These are phyloP conservation scores for Peronosclerospora sorghi DNA, from an alignment of 352 stramenopile species.

Conservation along the genomic window DNA sequence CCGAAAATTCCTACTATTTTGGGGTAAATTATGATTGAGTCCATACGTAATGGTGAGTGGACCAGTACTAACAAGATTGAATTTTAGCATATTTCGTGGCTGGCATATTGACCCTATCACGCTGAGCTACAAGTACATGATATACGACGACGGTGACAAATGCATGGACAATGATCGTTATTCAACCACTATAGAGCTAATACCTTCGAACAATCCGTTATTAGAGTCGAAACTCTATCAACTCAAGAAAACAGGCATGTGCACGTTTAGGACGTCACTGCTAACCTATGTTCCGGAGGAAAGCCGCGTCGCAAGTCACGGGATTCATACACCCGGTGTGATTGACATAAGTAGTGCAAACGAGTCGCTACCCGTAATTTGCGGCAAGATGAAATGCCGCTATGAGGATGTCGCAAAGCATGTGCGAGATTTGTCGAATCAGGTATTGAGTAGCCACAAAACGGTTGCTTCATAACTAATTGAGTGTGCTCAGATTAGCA, in stretches of 20 bases:
- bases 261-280: conserved; percentile 40
- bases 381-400: conserved; percentile 59
- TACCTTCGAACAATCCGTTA: conserved; percentile 30
- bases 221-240: conserved; percentile 32
- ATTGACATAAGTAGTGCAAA: conserved; percentile 49
- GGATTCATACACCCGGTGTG: conserved; percentile 57
- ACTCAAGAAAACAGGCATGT: conserved; percentile 46
- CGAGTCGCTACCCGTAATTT: conserved; percentile 47
- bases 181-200: conserved; percentile 39
- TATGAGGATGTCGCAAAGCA: conserved; percentile 40
- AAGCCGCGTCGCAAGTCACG: conserved; percentile 26
- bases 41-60: neutral
- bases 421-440: conserved; percentile 34
- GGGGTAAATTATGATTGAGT: conserved; percentile 19
- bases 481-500: conserved; percentile 11
- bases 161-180: conserved; percentile 40
- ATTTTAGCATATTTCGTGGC: conserved; percentile 51
- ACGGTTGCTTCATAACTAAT: neutral
- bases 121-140: conserved; percentile 65
- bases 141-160: conserved; percentile 65
- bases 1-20: conserved; percentile 34
- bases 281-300: conserved; percentile 33
- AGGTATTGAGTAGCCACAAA: conserved; percentile 19
- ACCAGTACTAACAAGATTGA: conserved; percentile 4
- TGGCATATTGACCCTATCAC: conserved; percentile 74